A percentile compares a stretch with the other conserved stretches of the same genome.
These are phyloP conservation scores for Tylopilus sp. DNA, from an alignment of 1,284 basidiomycete species.

Conservation along the genomic window DNA sequence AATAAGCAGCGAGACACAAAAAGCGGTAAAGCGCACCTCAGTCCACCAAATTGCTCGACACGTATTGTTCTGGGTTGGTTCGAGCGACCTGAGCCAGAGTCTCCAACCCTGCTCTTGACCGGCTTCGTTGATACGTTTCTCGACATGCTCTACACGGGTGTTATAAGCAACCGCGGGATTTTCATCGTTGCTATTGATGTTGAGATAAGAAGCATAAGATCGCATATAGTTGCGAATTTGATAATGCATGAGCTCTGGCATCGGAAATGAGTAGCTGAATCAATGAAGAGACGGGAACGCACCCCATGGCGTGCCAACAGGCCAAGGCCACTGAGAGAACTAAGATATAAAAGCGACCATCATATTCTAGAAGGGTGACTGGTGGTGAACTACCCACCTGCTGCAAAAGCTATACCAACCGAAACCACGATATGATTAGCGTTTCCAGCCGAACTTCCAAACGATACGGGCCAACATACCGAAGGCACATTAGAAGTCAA, in stretches of 20 bases:
- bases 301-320: conserved; percentile 17
- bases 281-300: background rate
- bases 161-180: conserved; percentile 41
- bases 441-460: no score
- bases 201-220: conserved; percentile 39
- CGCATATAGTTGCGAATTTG: conserved; percentile 29
- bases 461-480: conserved; percentile 6
- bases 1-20: conserved; percentile 23
- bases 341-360: background rate
- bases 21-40: conserved; percentile 7
- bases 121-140: conserved; percentile 35
- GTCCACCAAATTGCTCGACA: conserved; percentile 25
- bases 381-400: background rate
- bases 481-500: conserved; percentile 9
- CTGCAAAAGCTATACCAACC: conserved; percentile 9
- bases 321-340: conserved; percentile 17
- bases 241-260: conserved; percentile 23
- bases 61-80: conserved; percentile 27
- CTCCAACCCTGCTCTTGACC: conserved; percentile 39
- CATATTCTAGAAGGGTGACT: background rate
- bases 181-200: conserved; percentile 40
- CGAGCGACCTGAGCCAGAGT: conserved; percentile 35
- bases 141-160: conserved; percentile 46
- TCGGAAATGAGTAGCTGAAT: background rate
- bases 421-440: background rate